A percentile compares a stretch with the other conserved stretches of the same genome.
phyloP scores from a whole-genome alignment of 768 basidiomycete species.

The Amanita brunnescens region DNA sequence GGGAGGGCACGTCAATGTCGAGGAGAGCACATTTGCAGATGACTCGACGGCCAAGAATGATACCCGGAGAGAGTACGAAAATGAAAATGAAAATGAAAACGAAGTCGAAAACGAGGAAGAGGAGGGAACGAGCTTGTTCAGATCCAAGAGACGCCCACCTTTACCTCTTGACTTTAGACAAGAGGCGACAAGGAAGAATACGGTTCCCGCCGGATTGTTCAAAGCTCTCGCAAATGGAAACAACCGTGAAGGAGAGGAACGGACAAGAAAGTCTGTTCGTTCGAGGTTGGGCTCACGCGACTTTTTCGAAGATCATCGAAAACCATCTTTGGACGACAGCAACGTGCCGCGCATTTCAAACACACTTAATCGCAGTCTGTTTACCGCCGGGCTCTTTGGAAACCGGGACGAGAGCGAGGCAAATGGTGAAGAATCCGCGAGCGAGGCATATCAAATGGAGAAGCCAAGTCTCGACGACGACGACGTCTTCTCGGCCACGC shows the following conservation, averaged over 20 bases:
- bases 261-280: constrained; percentile 62
- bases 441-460: neutral
- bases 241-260: constrained; percentile 42
- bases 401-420: neutral
- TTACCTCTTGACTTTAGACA: constrained; percentile 69
- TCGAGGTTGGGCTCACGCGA: constrained; percentile 72
- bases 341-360: constrained; percentile 63
- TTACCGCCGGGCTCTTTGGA: constrained; percentile 35
- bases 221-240: constrained; percentile 53
- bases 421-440: neutral
- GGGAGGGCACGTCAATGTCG: neutral
- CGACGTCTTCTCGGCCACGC: constrained; percentile 27
- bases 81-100: too few species aligned
- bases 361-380: constrained; percentile 40
- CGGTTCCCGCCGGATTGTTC: constrained; percentile 80
- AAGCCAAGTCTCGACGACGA: constrained; percentile 15
- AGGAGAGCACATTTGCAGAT: constrained; percentile 5
- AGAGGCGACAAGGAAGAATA: constrained; percentile 43
- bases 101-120: constrained; percentile 16
- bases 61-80: constrained; percentile 11
- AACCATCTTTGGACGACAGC: constrained; percentile 72
- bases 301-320: constrained; percentile 44
- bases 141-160: constrained; percentile 55
- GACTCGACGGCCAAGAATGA: constrained; percentile 10
- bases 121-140: constrained; percentile 5